A percentile compares a stretch with the other conserved stretches of the same genome.
Evolutionary conservation across 495 filamentous ascomycete species (phyloP).

Genomic region (Niebla homalea): DNA sequence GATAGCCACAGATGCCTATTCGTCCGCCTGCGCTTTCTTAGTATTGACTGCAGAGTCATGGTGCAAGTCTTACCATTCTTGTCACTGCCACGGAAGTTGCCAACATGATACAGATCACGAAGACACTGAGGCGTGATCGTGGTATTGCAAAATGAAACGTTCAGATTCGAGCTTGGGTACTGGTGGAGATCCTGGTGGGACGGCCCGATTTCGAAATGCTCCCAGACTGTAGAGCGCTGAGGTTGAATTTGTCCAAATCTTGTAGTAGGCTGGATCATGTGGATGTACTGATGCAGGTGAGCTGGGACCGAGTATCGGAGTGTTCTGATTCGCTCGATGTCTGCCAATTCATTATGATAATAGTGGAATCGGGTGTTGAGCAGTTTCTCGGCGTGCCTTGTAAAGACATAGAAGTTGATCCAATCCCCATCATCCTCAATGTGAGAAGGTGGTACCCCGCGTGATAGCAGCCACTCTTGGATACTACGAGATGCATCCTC

Average conservation of each 20-base stretch:
- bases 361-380: conserved; percentile 41
- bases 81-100: conserved; percentile 27
- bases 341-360: conserved; percentile 29
- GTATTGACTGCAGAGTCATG: conserved; percentile 16
- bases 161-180: conserved; percentile 13
- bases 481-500: conserved; percentile 29
- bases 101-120: conserved; percentile 43
- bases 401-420: conserved; percentile 39
- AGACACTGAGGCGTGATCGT: conserved; percentile 47
- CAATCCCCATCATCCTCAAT: conserved; percentile 40
- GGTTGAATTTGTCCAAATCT: conserved; percentile 31
- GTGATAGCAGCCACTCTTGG: conserved; percentile 36
- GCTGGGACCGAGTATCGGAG: conserved; percentile 45
- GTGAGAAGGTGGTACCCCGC: conserved; percentile 28
- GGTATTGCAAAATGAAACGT: conserved; percentile 24
- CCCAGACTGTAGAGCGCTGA: conserved; percentile 14
- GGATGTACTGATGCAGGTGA: conserved; percentile 31
- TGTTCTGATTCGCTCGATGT: conserved; percentile 35
- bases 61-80: conserved; percentile 23
- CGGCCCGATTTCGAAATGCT: conserved; percentile 19
- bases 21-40: conserved; percentile 26
- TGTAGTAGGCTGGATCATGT: conserved; percentile 44
- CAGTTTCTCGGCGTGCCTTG: conserved; percentile 39
- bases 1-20: conserved; percentile 56
- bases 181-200: conserved; percentile 10